phyloP scores from a whole-genome alignment of 768 basidiomycete genomes.

The Boletus reticulatus region DNA sequence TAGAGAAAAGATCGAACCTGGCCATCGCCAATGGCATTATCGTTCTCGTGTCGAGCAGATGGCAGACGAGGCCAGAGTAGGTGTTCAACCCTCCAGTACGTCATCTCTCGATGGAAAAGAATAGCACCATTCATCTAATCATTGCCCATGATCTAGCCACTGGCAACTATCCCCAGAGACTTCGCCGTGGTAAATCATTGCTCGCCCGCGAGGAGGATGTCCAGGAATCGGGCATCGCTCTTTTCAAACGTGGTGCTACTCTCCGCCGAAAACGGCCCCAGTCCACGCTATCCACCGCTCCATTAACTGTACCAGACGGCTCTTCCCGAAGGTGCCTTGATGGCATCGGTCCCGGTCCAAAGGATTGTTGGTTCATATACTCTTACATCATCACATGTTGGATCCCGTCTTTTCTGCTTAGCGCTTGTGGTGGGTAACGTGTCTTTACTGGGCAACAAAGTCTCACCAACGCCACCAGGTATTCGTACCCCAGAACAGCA shows the following conservation, averaged over 20 bases:
- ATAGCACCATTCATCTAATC: background rate
- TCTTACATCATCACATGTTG: conserved; percentile 82
- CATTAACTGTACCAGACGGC: conserved; percentile 36
- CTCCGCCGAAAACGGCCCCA: conserved; percentile 66
- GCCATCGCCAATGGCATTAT: conserved; percentile 94
- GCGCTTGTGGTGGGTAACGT: conserved; percentile 65
- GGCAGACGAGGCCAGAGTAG: conserved; percentile 68
- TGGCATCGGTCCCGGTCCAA: conserved; percentile 81
- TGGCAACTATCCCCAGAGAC: conserved; percentile 65
- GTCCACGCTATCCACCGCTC: conserved; percentile 39
- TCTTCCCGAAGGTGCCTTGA: conserved; percentile 56
- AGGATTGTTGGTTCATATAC: conserved; percentile 94
- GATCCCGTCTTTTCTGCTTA: conserved; percentile 76
- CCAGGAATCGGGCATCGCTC: conserved; percentile 87
- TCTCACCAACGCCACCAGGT: conserved; percentile 44
- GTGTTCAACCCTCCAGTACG: conserved; percentile 81
- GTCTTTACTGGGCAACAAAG: background rate
- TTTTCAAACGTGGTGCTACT: conserved; percentile 85
- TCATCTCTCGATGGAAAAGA: conserved; percentile 18
- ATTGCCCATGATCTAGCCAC: conserved; percentile 47
- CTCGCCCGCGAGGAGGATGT: conserved; percentile 89
- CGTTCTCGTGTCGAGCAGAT: conserved; percentile 80
- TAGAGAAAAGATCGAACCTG: conserved; percentile 93
- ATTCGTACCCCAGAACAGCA: conserved; percentile 90
- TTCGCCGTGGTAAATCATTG: conserved; percentile 87